Evolutionary conservation across 345 rosid genomes (phyloP).

Genomic region (Arabidopsis arenosa): DNA sequence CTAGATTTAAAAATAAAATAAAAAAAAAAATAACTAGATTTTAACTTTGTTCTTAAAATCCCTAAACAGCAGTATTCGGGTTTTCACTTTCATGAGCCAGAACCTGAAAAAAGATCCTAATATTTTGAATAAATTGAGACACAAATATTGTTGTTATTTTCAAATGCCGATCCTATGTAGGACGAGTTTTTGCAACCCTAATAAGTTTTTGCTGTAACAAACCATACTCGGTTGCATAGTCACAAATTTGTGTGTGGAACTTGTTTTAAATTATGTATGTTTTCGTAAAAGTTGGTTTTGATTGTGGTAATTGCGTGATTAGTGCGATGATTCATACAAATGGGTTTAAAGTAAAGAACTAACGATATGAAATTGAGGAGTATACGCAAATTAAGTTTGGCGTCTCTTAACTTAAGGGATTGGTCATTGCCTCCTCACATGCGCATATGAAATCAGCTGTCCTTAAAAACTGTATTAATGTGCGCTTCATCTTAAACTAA

Average conservation of each 20-base stretch:
- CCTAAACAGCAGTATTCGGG: too few relatives aligned
- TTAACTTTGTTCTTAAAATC: too few relatives aligned
- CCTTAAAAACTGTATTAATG: constrained; percentile 44
- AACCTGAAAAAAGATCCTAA: too few relatives aligned
- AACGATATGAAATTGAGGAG: constrained; percentile 32
- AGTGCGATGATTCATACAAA: constrained; percentile 7
- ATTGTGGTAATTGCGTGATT: constrained; percentile 26
- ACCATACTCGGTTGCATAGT: too few relatives aligned
- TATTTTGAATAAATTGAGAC: too few relatives aligned
- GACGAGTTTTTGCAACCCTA: too few relatives aligned
- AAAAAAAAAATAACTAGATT: too few relatives aligned
- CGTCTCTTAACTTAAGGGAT: constrained; percentile 49
- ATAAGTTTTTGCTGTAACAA: not conserved
- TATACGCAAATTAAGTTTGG: constrained; percentile 49
- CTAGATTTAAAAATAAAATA: too few relatives aligned
- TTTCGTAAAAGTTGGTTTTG: constrained; percentile 27
- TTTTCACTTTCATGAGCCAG: too few relatives aligned
- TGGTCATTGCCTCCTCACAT: constrained; percentile 53
- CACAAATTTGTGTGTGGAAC: not conserved
- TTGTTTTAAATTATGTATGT: not conserved
- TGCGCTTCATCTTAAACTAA: constrained; percentile 54
- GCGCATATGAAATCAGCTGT: constrained; percentile 51
- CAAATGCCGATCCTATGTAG: too few relatives aligned
- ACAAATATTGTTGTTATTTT: too few relatives aligned
- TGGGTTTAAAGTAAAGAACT: not conserved